Base-by-base conservation (phyloP, 2,329 filamentous ascomycete genomes). In the Neodidymelliopsis sp. region DNA sequence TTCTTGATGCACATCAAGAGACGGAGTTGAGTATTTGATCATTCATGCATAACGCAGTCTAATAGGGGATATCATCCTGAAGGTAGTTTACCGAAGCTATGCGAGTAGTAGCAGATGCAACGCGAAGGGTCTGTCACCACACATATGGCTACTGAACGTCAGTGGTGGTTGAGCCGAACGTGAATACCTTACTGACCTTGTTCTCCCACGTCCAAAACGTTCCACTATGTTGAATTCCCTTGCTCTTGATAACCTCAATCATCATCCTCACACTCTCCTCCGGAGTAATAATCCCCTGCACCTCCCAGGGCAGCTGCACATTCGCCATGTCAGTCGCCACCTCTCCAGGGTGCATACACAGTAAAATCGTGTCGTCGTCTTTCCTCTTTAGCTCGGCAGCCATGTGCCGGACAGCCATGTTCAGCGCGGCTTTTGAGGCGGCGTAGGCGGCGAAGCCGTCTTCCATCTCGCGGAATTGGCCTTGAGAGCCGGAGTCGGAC, bases 401-500 rank as follows among this genome's bases (percentile, higher is more conserved):
- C 74, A 84, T 78, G 57, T 84, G 81, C 25, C 80, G 62, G 2
- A 84, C 67, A 45, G 78, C 78, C 69, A 83, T 80, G 54, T 84
- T 84, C 43, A 85, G 59, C 0, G 82, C 82, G 2, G 80, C 77
- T 63, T 84, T 84, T 3, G 78, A 81, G 0, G 81, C 80, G 4
- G 77, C 76, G 60, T 84, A 84, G 9, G 81, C 82, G 1, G 79
- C 81, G 50, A 84, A 84, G 0, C 80, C 81, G 57, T 84, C 81
- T 63, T 84, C 81, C 60, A 78, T 77, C n/a, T 78, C 76, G 10
- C 76, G 76, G 48, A 84, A 84, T 6, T 71, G 65, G 7, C 72
- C 66, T 2, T 78, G 73, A 0, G 81, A 84, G 11, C 80, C 81
- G 1, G 79, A 82, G 61, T 84, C 82, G 13, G 77, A 80, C 9